Conservation (phyloP, 2,329 filamentous ascomycete genomes). For the Xylariaceae sp. region DNA sequence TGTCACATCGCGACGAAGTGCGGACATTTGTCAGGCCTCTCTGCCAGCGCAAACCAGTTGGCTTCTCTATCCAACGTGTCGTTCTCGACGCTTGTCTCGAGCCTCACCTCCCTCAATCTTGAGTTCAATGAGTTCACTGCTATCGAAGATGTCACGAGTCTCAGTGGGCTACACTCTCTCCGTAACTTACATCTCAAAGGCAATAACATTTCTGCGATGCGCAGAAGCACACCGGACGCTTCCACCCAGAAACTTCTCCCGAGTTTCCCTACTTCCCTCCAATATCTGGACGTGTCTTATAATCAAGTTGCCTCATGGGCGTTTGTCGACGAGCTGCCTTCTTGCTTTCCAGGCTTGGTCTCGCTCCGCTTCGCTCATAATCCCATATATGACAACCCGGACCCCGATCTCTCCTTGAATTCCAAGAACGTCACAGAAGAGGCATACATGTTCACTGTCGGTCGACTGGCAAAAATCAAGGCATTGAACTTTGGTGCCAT, state of each 20-base stretch:
- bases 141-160: constrained; percentile 47
- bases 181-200: constrained; percentile 65
- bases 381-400: constrained; percentile 62
- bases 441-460: constrained; percentile 81
- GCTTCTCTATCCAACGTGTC: constrained; percentile 37
- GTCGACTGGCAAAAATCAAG: constrained; percentile 60
- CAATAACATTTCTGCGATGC: constrained; percentile 55
- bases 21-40: constrained; percentile 40
- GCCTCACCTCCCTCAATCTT: constrained; percentile 57
- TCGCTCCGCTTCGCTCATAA: constrained; percentile 79
- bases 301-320: constrained; percentile 63
- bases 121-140: constrained; percentile 64
- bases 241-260: constrained; percentile 27
- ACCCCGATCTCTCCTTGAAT: constrained; percentile 23
- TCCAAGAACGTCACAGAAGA: constrained; percentile 53
- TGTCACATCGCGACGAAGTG: constrained; percentile 47
- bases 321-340: constrained; percentile 63
- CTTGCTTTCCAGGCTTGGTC: constrained; percentile 63
- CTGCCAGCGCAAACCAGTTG: constrained; percentile 52
- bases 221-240: constrained; percentile 10
- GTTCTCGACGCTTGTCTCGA: constrained; percentile 34
- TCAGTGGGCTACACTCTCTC: constrained; percentile 44
- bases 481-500: constrained; percentile 69
- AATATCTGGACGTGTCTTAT: constrained; percentile 66
- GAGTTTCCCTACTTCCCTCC: constrained; percentile 46